Evolutionary conservation across 345 rosid genomes (phyloP), one percentile per base, ranked within the genome.

Genomic region (Hibiscus mutabilis): DNA sequence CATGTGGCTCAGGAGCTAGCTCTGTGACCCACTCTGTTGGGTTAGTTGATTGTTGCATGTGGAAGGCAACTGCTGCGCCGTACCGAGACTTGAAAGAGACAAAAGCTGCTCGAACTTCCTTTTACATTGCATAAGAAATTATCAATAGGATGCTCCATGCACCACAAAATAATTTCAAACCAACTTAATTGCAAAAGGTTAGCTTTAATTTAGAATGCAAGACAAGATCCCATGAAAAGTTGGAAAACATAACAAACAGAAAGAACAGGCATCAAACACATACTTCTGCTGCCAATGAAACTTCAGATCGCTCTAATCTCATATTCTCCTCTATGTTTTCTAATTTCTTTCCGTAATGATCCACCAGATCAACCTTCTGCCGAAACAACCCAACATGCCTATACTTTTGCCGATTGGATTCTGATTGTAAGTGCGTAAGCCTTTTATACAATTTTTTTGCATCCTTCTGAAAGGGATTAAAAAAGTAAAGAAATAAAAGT

Each of bases 51-150:
- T 90, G 97, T 69, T 80, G 91, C 87, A 90, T 69, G 79, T 88
- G 92, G 65, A 74, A 86, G 73, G 91, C 92, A 80, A 79, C 80
- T 46, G 97, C 95, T 55, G 96, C 91, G 56, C 86, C 97, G 51
- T 91, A 94, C 0, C 93, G 88, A 44, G 98, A 83, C 77, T 84
- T 90, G 87, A 94, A 94, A 73, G 97, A 94, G 69, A 91, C 97
- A 84, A 94, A 94, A 57, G 98, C 98, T 81, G 98, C 97, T 73
- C 84, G 82, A 77, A 86, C 85, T 82, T 90, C 98, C 98, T 91
- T 80, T 57, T 59, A 69, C 42, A 79, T 64, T 25, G 74, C 74
- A 77, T 16, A 70, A 72, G 57, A 56, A 74, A 75, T 66, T 53
- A 75, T 73, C 33, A 64, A 65, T 73, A 55, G 24, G 31, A 65